Evolutionary conservation across 2,329 filamentous ascomycete genomes (phyloP).

Genomic region (Xylariaceae sp.): DNA sequence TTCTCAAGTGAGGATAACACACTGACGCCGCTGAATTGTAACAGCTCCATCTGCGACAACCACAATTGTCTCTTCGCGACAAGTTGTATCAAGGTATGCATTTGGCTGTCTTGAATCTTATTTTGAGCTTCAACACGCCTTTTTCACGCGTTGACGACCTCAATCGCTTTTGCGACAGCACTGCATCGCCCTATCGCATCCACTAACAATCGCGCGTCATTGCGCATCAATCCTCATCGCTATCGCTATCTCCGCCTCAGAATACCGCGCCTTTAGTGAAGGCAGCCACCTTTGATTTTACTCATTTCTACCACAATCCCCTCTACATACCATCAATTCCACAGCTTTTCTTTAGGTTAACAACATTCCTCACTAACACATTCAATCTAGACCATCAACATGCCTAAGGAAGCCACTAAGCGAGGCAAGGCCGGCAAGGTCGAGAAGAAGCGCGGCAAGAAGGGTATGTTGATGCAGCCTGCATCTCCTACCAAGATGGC

Average conservation of each 20-base stretch:
- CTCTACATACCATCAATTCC: too few species aligned
- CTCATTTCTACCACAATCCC: neutral
- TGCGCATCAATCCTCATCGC: too few species aligned
- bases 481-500: too few species aligned
- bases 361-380: constrained; percentile 28
- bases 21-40: constrained; percentile 26
- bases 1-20: constrained; percentile 14
- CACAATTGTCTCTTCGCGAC: constrained; percentile 17
- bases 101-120: constrained; percentile 18
- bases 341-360: too few species aligned
- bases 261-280: too few species aligned
- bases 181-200: constrained; percentile 17
- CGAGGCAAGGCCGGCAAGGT: constrained; percentile 48
- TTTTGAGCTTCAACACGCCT: constrained; percentile 35
- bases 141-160: constrained; percentile 29
- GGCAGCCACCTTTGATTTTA: neutral
- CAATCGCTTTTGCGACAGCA: constrained; percentile 40
- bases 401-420: constrained; percentile 58
- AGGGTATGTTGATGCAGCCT: constrained; percentile 44
- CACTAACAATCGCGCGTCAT: too few species aligned
- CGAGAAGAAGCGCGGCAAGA: constrained; percentile 55
- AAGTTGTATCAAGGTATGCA: constrained; percentile 36
- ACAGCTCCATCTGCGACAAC: constrained; percentile 34
- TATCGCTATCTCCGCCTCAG: too few species aligned
- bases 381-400: too few species aligned